phyloP scores from a whole-genome alignment of 371 early-diverging fungal genomes.

The Aphelidium insulamus region DNA sequence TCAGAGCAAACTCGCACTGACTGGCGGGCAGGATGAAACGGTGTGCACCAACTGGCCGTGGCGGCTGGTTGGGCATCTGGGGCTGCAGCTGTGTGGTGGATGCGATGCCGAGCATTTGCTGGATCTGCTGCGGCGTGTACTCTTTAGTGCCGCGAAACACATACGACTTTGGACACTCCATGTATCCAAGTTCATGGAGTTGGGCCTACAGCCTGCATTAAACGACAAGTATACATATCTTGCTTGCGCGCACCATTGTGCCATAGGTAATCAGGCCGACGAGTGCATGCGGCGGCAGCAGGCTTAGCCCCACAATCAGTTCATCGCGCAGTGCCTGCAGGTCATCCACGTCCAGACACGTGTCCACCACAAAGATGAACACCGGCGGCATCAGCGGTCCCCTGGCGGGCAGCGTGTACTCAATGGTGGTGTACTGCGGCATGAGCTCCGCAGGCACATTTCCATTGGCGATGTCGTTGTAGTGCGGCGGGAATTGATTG shows the following conservation, averaged over 20 bases:
- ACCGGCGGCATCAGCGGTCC: constrained; percentile 73
- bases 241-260: constrained; percentile 68
- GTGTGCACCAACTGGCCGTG: not conserved
- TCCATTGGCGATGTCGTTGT: constrained; percentile 83
- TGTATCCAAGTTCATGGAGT: constrained; percentile 83
- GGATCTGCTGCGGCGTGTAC: constrained; percentile 79
- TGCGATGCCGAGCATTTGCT: constrained; percentile 77
- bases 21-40: constrained; percentile 71
- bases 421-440: constrained; percentile 87
- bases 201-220: constrained; percentile 30
- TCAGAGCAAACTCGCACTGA: constrained; percentile 85
- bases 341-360: constrained; percentile 88
- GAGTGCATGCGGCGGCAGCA: constrained; percentile 79
- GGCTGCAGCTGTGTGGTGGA: constrained; percentile 7
- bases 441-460: constrained; percentile 94
- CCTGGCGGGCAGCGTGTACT: constrained; percentile 66
- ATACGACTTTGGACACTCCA: constrained; percentile 87
- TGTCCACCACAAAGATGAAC: constrained; percentile 96
- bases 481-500: constrained; percentile 96
- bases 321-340: constrained; percentile 88
- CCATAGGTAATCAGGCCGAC: constrained; percentile 96
- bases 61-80: not conserved
- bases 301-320: constrained; percentile 64
- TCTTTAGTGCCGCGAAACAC: constrained; percentile 96
- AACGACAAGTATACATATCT: not conserved